Conservation (phyloP, 177 flowering plant species). For the Telopea speciosissima region DNA sequence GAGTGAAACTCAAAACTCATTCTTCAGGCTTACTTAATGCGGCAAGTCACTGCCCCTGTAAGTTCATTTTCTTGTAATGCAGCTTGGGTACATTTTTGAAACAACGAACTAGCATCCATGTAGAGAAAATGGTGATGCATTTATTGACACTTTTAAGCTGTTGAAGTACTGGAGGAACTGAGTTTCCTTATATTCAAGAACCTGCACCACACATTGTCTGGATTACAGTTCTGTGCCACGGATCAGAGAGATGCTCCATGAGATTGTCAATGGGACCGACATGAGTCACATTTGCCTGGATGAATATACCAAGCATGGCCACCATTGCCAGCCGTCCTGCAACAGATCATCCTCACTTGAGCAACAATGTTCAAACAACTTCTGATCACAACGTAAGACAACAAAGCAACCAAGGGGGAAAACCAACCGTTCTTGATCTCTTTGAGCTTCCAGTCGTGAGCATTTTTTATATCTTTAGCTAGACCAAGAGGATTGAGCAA, state of each 20-base stretch:
- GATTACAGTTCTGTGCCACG: conserved; percentile 80
- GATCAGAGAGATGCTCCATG: conserved; percentile 68
- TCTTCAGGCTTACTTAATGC: no score
- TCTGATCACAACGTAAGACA: neutral
- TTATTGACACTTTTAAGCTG: no score
- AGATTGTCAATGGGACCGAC: conserved; percentile 81
- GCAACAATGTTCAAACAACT: neutral
- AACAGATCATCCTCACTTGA: conserved; percentile 2
- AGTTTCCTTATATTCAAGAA: no score
- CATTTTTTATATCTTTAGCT: conserved; percentile 64
- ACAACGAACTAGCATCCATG: no score
- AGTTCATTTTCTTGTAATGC: no score
- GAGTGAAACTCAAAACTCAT: no score
- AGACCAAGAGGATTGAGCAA: conserved; percentile 44
- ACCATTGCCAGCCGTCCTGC: conserved; percentile 89
- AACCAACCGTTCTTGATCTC: conserved; percentile 83
- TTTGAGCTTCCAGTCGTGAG: conserved; percentile 74
- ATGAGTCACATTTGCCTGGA: conserved; percentile 78
- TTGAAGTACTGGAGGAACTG: no score
- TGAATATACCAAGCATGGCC: conserved; percentile 79
- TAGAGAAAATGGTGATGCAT: no score
- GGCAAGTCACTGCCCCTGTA: no score
- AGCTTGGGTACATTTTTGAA: no score
- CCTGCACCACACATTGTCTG: conserved; percentile 44
- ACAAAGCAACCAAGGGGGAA: conserved; percentile 36